phyloP scores from a whole-genome alignment of 306 rosid species.

The Lupinus albus region DNA sequence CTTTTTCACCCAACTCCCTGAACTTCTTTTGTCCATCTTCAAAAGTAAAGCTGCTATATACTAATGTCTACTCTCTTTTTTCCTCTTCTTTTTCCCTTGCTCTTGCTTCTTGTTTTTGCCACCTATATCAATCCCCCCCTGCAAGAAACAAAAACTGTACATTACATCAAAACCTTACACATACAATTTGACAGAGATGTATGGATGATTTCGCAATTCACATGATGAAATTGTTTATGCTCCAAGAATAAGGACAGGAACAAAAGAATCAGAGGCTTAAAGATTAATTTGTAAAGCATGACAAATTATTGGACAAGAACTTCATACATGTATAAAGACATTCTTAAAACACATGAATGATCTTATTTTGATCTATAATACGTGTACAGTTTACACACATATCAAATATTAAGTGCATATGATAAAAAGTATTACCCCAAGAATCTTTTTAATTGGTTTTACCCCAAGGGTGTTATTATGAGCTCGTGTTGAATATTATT shows the following conservation, averaged over 20 bases:
- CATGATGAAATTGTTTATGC: background rate
- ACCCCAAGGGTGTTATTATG: no score
- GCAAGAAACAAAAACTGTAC: constrained; percentile 38
- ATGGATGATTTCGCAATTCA: constrained; percentile 17
- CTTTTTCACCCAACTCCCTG: constrained; percentile 55
- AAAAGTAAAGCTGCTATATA: constrained; percentile 57
- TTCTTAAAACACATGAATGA: background rate
- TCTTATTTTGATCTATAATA: no score
- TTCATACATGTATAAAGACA: background rate
- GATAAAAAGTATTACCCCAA: background rate
- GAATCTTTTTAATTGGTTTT: background rate
- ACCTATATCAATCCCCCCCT: constrained; percentile 47
- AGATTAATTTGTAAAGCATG: background rate
- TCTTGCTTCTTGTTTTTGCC: constrained; percentile 37
- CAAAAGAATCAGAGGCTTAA: background rate
- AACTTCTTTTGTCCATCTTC: constrained; percentile 51
- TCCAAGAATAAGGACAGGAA: background rate
- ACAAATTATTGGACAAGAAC: background rate
- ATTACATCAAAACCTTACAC: constrained; percentile 25
- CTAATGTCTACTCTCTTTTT: constrained; percentile 6
- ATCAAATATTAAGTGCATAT: background rate
- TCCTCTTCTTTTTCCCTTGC: constrained; percentile 7
- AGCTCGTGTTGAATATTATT: no score
- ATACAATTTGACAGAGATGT: background rate
- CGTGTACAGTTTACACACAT: background rate